Evolutionary conservation across 306 rosid genomes (phyloP).

Genomic region (Sesbania bispinosa): DNA sequence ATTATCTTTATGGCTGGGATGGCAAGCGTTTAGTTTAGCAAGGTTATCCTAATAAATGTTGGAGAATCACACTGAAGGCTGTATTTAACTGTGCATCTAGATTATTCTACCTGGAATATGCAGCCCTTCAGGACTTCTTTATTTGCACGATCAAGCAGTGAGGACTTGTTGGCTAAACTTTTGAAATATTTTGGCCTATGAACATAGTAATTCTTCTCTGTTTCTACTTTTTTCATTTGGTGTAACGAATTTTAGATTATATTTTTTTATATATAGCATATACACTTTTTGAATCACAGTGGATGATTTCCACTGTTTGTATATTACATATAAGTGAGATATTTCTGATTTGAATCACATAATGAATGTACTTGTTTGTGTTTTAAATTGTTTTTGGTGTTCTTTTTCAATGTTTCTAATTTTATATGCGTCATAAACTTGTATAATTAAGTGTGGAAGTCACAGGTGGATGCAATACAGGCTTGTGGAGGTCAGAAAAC

Average conservation of each 20-base stretch:
- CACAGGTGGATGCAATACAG: constrained; percentile 82
- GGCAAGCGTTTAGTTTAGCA: not conserved
- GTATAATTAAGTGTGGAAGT: constrained; percentile 20
- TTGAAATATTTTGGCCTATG: not conserved
- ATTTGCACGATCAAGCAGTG: constrained; percentile 9
- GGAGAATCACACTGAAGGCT: not conserved
- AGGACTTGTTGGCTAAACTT: constrained; percentile 21
- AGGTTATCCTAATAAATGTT: not conserved
- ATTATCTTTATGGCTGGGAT: not conserved
- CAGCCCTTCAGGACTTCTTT: not conserved
- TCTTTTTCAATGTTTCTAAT: not conserved
- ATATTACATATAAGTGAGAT: not conserved
- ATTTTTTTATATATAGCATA: not conserved
- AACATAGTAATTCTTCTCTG: not conserved
- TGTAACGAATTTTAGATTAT: not conserved
- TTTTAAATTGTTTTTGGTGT: not conserved
- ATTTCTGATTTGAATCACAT: constrained; percentile 4
- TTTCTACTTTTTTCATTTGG: not conserved
- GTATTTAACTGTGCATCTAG: not conserved
- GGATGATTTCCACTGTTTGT: not conserved
- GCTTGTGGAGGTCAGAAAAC: constrained; percentile 91
- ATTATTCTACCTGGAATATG: not conserved
- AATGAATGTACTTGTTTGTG: not conserved
- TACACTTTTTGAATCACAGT: not conserved
- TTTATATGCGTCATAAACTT: constrained; percentile 11